These are phyloP conservation scores for Fragaria ananassa DNA, from an alignment of 306 rosid genomes.

Conservation along the genomic window DNA sequence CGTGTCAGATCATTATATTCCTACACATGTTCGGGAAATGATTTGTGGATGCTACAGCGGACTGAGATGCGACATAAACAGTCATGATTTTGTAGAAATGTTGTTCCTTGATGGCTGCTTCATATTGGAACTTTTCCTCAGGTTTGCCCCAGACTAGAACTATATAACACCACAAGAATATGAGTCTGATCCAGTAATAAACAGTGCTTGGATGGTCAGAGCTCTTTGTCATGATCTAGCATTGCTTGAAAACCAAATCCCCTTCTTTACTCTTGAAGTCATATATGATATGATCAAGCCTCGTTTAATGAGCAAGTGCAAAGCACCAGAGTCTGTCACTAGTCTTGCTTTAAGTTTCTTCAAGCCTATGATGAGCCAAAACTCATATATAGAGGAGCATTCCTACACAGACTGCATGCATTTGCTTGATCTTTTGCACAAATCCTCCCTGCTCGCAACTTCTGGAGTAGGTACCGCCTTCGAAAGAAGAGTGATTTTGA, in stretches of 20 bases:
- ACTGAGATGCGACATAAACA: no score
- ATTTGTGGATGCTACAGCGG: no score
- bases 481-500: no score
- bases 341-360: slow-evolving; percentile 9
- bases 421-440: slow-evolving; percentile 35
- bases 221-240: slow-evolving; percentile 23
- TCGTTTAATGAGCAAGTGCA: neutral
- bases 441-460: neutral
- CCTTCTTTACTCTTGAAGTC: slow-evolving; percentile 25
- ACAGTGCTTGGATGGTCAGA: neutral
- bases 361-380: neutral
- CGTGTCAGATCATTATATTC: no score
- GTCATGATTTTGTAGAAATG: no score
- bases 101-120: neutral
- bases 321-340: slow-evolving; percentile 13
- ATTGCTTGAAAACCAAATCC: slow-evolving; percentile 38
- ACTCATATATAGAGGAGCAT: no score
- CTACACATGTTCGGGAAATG: no score
- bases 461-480: neutral
- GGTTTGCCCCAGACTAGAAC: neutral
- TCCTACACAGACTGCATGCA: slow-evolving; percentile 8
- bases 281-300: neutral
- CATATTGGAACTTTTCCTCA: slow-evolving; percentile 31
- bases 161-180: neutral
- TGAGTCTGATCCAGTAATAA: neutral